Percentiles rank a stretch among this genome's conserved stretches.
These are phyloP conservation scores for Halenospora varia DNA, from an alignment of 495 filamentous ascomycete genomes.

Conservation along the genomic window DNA sequence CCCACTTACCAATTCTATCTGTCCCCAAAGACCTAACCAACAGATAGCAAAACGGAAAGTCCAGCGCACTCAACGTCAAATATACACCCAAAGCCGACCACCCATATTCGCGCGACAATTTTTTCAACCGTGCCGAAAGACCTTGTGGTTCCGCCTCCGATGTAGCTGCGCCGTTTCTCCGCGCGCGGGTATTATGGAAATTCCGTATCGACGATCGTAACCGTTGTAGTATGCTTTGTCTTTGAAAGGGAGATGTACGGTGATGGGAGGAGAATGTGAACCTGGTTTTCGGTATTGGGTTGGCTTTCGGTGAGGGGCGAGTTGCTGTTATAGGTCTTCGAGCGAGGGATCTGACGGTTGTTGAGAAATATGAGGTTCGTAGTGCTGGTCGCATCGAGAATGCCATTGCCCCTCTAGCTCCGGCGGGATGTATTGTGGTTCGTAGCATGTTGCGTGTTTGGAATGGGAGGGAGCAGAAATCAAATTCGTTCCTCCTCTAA, in stretches of 20 bases:
- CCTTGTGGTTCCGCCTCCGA: conserved; percentile 41
- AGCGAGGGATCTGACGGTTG: conserved; percentile 4
- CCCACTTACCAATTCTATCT: conserved; percentile 68
- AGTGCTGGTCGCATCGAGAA: background rate
- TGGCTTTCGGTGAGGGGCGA: background rate
- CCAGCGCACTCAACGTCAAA: conserved; percentile 71
- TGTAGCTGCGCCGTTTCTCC: conserved; percentile 7
- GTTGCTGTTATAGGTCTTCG: conserved; percentile 6
- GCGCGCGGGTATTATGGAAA: conserved; percentile 19
- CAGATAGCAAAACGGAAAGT: conserved; percentile 94
- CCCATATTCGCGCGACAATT: conserved; percentile 90
- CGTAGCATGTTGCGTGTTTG: conserved; percentile 14
- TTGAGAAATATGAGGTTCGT: background rate
- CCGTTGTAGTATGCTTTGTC: conserved; percentile 7
- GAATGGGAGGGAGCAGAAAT: background rate
- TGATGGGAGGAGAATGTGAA: conserved; percentile 20
- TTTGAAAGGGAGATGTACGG: conserved; percentile 4
- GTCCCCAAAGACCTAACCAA: conserved; percentile 78
- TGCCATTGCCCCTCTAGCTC: conserved; percentile 6
- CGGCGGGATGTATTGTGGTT: conserved; percentile 7
- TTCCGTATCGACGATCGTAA: conserved; percentile 14
- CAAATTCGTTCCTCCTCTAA: too few relatives aligned
- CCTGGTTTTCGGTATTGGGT: background rate
- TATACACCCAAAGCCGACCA: conserved; percentile 95
- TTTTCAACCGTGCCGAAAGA: conserved; percentile 58